Evolutionary conservation across 805 yeast species (phyloP).

Genomic region (Priceomyces melissophilus): DNA sequence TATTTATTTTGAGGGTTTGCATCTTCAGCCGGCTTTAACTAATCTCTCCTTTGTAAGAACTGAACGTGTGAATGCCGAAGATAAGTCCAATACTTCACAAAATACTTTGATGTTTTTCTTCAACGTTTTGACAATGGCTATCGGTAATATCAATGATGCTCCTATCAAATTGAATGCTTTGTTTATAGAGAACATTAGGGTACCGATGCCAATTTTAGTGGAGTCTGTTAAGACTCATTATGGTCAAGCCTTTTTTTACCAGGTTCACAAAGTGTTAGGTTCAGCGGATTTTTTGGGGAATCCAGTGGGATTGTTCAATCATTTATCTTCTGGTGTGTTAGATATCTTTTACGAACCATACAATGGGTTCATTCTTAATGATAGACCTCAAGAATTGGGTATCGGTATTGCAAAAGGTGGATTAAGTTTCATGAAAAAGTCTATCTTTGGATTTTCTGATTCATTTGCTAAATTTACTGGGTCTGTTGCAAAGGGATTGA

Average conservation of each 20-base stretch:
- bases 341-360: conserved; percentile 97
- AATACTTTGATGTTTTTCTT: conserved; percentile 72
- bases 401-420: conserved; percentile 97
- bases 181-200: conserved; percentile 82
- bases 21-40: conserved; percentile 85
- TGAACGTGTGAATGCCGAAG: conserved; percentile 68
- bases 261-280: conserved; percentile 87
- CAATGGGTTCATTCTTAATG: conserved; percentile 90
- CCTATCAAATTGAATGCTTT: conserved; percentile 87
- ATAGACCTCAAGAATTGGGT: conserved; percentile 93
- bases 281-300: conserved; percentile 96
- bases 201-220: conserved; percentile 70
- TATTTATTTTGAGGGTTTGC: conserved; percentile 87
- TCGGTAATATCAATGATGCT: conserved; percentile 96
- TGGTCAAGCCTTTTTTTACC: conserved; percentile 87
- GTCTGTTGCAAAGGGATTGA: conserved; percentile 88
- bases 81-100: conserved; percentile 48
- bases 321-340: conserved; percentile 89
- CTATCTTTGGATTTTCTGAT: conserved; percentile 92
- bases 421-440: conserved; percentile 85
- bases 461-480: conserved; percentile 92
- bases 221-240: conserved; percentile 80
- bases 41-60: conserved; percentile 90
- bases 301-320: conserved; percentile 95
- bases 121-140: conserved; percentile 90